phyloP scores from a whole-genome alignment of 192 early-diverging fungal species.

The Linnemannia exigua region DNA sequence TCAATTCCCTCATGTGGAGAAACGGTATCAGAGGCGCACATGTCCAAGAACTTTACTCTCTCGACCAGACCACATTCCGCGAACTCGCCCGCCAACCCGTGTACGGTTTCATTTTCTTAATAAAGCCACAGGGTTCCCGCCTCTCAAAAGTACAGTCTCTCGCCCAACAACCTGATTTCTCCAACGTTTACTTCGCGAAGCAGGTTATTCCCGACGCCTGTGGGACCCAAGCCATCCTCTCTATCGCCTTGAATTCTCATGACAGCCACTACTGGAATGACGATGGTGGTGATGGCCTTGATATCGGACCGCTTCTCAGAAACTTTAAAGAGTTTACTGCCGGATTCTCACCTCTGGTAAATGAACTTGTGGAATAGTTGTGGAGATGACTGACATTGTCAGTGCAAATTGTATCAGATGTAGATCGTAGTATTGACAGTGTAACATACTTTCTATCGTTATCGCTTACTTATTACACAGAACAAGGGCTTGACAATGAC shows the following conservation, averaged over 20 bases:
- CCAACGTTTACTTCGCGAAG: conserved; percentile 12
- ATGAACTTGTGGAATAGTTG: background rate
- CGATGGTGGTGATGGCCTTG: background rate
- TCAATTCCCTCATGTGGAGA: conserved; percentile 7
- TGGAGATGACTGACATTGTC: background rate
- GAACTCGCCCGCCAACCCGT: background rate
- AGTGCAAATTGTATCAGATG: too few species aligned
- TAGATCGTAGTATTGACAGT: too few species aligned
- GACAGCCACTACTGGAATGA: too few species aligned
- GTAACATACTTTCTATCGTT: too few species aligned
- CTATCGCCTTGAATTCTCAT: conserved; percentile 9
- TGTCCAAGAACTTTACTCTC: conserved; percentile 17
- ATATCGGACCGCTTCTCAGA: conserved; percentile 9
- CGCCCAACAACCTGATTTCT: background rate
- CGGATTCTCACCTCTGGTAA: background rate
- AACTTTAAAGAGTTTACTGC: conserved; percentile 15
- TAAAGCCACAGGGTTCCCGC: background rate
- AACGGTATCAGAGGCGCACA: conserved; percentile 11
- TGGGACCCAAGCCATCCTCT: conserved; percentile 18
- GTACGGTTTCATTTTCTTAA: conserved; percentile 12
- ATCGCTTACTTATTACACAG: too few species aligned
- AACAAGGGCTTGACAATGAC: conserved; percentile 21
- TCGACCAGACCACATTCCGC: background rate
- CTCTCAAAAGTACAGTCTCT: background rate
- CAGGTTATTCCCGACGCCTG: conserved; percentile 30